Evolutionary conservation across 441 rosid species (phyloP), one percentile per base, ranked within the genome.

Genomic region (Erodium texanum): DNA sequence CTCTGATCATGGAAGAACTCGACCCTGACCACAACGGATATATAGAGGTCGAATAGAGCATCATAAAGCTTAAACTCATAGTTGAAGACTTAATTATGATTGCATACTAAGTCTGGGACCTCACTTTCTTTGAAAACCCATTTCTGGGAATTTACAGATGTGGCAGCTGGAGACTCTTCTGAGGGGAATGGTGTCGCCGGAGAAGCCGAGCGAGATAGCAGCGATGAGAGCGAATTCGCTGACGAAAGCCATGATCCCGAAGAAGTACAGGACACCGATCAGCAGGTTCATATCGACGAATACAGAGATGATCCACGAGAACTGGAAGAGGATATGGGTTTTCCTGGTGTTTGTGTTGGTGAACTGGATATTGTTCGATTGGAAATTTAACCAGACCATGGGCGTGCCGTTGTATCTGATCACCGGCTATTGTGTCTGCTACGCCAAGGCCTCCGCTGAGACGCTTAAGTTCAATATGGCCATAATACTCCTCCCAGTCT

Each of bases 381-480:
- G 58, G 58, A 50, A 50, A 50, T 50, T 50, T 20, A 50, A 15
- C 8, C 89, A 89, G 66, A 93, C 61, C 74, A 75, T 66, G 22
- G 84, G 71, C 84, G 78, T 73, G 87, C 76, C 0, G 96, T 9
- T 70, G 1, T 88, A 8, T 16, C 78, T 22, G 5, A 87, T 90
- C 45, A 93, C 89, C 97, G 92, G 96, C 3, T 83, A 89, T 22
- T 93, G 98, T 9, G 92, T 93, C 75, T 82, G 88, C 66, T 54
- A 86, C 1, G 98, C 98, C 24, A 90, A 93, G 77, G 98, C 96
- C 8, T 93, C 88, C 5, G 97, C 97, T 2, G 98, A 93, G 84
- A 90, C 89, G 0, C 87, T 82, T 11, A 93, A 90, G 68, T 85
- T 93, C 92, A 92, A 92, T 79, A 92, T 92, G 98, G 97, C 97